Conservation (phyloP, 2,329 filamentous ascomycete genomes). For the Alternaria solani region DNA sequence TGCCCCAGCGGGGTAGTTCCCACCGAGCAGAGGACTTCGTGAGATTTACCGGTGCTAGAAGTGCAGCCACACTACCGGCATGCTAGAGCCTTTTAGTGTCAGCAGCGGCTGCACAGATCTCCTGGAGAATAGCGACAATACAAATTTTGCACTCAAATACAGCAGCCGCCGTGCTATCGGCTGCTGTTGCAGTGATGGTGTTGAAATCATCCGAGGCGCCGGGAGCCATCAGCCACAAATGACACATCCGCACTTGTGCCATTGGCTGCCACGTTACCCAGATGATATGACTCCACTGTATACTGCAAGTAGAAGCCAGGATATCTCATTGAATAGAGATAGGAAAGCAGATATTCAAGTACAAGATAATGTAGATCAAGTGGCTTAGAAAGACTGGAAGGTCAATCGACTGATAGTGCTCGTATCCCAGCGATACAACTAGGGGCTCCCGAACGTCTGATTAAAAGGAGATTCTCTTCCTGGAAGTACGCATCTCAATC, state of each 20-base stretch:
- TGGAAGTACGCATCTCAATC: neutral
- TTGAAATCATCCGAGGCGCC: neutral
- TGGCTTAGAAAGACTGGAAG: too few species aligned
- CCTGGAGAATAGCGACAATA: too few species aligned
- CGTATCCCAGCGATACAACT: neutral
- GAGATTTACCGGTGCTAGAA: slow-evolving; percentile 17
- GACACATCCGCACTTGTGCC: too few species aligned
- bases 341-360: neutral
- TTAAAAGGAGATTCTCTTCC: neutral
- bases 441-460: too few species aligned
- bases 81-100: neutral
- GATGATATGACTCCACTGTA: too few species aligned
- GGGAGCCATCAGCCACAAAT: neutral
- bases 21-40: neutral
- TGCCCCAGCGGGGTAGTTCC: slow-evolving; percentile 10
- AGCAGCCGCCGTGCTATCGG: neutral
- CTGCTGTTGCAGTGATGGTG: neutral
- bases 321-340: too few species aligned
- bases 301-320: too few species aligned
- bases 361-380: neutral
- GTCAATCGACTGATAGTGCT: too few species aligned
- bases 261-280: too few species aligned
- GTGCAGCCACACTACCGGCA: neutral
- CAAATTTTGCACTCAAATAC: too few species aligned
- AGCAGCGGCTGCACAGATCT: neutral